Conservation (phyloP, 225 moss, liverwort and hornwort genomes). For the Marchantia paleacea region DNA sequence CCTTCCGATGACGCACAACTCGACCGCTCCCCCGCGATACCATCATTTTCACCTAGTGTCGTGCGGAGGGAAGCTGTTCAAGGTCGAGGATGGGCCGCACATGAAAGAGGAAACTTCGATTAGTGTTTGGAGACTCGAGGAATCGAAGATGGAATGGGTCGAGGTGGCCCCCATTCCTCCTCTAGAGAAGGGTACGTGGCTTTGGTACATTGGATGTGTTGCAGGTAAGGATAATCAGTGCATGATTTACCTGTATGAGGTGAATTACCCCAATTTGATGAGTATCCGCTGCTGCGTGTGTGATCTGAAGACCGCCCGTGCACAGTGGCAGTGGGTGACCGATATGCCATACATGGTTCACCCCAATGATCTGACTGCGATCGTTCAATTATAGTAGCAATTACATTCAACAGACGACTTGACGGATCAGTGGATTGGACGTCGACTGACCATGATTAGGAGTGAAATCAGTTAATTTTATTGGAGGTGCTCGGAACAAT, state of each 20-base stretch:
- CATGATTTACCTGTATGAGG: conserved; percentile 37
- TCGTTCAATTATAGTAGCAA: conserved; percentile 30
- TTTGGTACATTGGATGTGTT: conserved; percentile 41
- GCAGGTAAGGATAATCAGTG: conserved; percentile 36
- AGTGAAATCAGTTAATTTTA: background rate
- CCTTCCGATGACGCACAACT: conserved; percentile 35
- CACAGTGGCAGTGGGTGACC: conserved; percentile 41
- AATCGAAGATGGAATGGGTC: conserved; percentile 39
- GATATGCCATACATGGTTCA: conserved; percentile 45
- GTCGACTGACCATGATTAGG: background rate
- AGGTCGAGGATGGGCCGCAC: conserved; percentile 41
- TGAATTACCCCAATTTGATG: conserved; percentile 40
- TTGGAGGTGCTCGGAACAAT: background rate
- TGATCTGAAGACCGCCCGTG: conserved; percentile 29
- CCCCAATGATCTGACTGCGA: conserved; percentile 39
- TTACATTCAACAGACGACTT: background rate
- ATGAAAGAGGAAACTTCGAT: conserved; percentile 39
- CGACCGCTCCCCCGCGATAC: conserved; percentile 30
- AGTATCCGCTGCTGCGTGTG: conserved; percentile 43
- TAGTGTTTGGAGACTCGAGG: conserved; percentile 38
- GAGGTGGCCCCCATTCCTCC: conserved; percentile 39
- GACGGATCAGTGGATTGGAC: conserved; percentile 7
- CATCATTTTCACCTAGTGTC: conserved; percentile 41
- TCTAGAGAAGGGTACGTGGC: conserved; percentile 40
- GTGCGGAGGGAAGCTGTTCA: conserved; percentile 34